Percentiles rank a stretch among this genome's conserved stretches.
These are phyloP conservation scores for Termitomyces eurrhizus DNA, from an alignment of 768 basidiomycete genomes.

Conservation along the genomic window DNA sequence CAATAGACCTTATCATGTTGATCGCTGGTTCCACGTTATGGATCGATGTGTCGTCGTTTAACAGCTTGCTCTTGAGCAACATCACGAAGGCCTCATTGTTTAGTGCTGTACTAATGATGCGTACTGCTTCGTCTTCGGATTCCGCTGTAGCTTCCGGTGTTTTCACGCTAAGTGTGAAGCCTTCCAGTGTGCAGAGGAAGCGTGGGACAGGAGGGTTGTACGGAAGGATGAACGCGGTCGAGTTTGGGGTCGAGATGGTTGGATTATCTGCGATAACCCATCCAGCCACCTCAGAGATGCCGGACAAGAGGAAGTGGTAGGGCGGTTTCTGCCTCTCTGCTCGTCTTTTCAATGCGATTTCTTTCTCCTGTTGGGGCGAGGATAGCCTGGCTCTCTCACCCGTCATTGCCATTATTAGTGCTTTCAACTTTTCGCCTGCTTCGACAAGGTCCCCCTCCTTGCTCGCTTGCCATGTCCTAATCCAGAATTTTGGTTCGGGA, in stretches of 20 bases:
- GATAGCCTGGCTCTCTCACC: not conserved
- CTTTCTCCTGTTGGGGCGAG: not conserved
- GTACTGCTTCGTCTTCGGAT: too few relatives aligned
- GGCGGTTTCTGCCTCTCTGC: not conserved
- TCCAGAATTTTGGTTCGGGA: not conserved
- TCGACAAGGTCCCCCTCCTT: not conserved
- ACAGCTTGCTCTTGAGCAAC: not conserved
- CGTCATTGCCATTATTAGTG: not conserved
- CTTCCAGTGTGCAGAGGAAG: too few relatives aligned
- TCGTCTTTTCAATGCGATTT: fast-evolving
- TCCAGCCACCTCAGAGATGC: not conserved
- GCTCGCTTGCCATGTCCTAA: not conserved
- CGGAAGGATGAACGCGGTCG: not conserved
- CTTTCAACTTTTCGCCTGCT: not conserved
- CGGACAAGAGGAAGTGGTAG: not conserved
- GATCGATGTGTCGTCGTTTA: too few relatives aligned
- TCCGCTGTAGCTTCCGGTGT: too few relatives aligned
- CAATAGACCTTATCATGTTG: fast-evolving
- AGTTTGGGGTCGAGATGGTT: not conserved
- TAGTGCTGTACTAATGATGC: fast-evolving
- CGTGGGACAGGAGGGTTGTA: too few relatives aligned
- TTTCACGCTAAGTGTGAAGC: too few relatives aligned
- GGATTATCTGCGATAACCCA: not conserved
- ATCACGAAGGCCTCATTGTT: not conserved
- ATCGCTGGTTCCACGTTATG: too few relatives aligned